Percentiles rank a stretch among this genome's conserved stretches.
These are phyloP conservation scores for Chytridiales sp. DNA, from an alignment of 371 early-diverging fungal species.

Conservation along the genomic window DNA sequence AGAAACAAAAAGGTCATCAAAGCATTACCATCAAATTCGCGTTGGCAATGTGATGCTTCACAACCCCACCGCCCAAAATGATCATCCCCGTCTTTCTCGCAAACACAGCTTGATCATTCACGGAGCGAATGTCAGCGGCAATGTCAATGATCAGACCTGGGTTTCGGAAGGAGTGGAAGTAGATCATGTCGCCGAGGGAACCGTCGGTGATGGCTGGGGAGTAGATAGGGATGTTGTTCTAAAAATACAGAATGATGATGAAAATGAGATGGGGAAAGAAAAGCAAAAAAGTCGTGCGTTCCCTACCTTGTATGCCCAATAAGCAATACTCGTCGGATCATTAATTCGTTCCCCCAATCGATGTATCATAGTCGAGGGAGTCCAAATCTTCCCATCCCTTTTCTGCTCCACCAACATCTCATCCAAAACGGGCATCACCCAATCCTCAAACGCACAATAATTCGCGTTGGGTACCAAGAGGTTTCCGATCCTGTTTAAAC, in stretches of 20 bases:
- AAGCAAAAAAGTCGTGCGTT: too few species aligned
- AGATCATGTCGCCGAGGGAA: constrained; percentile 98
- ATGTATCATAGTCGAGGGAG: constrained; percentile 91
- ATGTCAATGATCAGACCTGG: constrained; percentile 96
- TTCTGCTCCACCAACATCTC: constrained; percentile 90
- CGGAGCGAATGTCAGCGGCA: constrained; percentile 89
- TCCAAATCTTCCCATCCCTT: constrained; percentile 40
- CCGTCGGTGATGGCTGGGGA: constrained; percentile 99
- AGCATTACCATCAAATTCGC: constrained; percentile 93
- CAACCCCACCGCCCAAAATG: constrained; percentile 97
- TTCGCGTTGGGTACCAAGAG: constrained; percentile 98
- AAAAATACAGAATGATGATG: constrained; percentile 20
- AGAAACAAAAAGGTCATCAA: neutral
- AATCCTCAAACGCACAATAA: constrained; percentile 97
- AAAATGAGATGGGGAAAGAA: neutral
- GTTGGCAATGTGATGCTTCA: constrained; percentile 99
- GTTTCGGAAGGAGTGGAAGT: constrained; percentile 94
- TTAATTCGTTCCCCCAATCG: constrained; percentile 96
- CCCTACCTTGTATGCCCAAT: constrained; percentile 93
- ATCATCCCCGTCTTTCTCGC: constrained; percentile 96
- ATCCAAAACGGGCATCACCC: constrained; percentile 95
- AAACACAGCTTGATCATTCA: constrained; percentile 94
- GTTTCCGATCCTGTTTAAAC: constrained; percentile 98
- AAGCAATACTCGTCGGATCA: constrained; percentile 92
- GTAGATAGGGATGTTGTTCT: constrained; percentile 97